Conservation (phyloP, 257 asterid genomes). For the Scutellaria barbata region DNA sequence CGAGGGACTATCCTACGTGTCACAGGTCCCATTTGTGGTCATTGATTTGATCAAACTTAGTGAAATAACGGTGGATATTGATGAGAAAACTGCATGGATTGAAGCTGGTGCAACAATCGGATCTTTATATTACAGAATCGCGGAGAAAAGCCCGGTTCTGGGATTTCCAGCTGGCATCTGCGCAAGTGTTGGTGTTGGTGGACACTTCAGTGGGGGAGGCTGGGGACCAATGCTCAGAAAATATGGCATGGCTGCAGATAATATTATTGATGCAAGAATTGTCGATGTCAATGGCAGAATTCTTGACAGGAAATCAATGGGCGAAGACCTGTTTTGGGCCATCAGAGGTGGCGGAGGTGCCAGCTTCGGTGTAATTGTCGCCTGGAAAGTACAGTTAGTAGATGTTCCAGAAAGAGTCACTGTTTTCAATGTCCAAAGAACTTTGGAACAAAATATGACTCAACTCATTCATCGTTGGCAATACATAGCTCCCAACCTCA, state of each 20-base stretch:
- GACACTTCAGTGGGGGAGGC: constrained; percentile 18
- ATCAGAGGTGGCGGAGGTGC: constrained; percentile 12
- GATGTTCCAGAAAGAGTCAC: neutral
- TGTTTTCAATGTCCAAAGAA: neutral
- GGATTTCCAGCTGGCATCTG: constrained; percentile 4
- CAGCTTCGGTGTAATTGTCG: constrained; percentile 12
- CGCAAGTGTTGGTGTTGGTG: constrained; percentile 2
- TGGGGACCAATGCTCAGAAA: neutral
- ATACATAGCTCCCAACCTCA: neutral
- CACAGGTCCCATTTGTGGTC: constrained; percentile 13
- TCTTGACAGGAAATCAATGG: neutral
- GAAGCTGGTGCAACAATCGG: constrained; percentile 22
- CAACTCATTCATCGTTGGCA: neutral
- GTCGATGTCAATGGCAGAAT: neutral
- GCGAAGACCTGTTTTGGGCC: constrained; percentile 1
- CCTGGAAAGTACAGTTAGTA: neutral
- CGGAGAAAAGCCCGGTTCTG: neutral
- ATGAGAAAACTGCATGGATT: constrained; percentile 9
- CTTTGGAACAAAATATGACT: neutral
- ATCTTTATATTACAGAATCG: neutral
- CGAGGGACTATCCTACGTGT: constrained; percentile 5
- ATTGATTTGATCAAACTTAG: constrained; percentile 4
- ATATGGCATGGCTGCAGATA: neutral
- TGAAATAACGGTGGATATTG: neutral
- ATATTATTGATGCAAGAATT: neutral